phyloP scores from a whole-genome alignment of 2,329 filamentous ascomycete species.

The Oidium heveae region DNA sequence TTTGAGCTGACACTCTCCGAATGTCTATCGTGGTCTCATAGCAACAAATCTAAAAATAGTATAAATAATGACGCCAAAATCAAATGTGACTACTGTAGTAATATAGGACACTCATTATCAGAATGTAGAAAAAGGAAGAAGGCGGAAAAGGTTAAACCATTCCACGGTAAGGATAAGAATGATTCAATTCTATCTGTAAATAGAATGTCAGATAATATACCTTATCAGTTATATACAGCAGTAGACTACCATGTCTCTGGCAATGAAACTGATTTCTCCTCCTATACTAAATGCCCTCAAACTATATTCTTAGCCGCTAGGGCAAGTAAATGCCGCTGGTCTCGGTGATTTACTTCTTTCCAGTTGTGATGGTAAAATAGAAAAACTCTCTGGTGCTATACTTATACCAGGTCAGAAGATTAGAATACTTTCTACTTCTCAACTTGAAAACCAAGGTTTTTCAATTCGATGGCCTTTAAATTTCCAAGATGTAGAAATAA shows the following conservation, averaged over 20 bases:
- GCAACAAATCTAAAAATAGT: not conserved
- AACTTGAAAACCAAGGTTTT: not conserved
- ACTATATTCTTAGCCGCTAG: no score
- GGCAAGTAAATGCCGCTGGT: no score
- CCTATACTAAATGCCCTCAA: no score
- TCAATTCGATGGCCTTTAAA: not conserved
- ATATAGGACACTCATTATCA: not conserved
- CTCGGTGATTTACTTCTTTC: not conserved
- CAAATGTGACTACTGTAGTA: not conserved
- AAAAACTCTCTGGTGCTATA: no score
- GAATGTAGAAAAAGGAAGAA: not conserved
- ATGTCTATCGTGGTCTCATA: no score
- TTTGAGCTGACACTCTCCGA: no score
- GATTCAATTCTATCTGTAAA: not conserved
- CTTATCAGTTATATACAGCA: no score
- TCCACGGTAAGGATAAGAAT: not conserved
- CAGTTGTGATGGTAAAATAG: not conserved
- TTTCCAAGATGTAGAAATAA: not conserved
- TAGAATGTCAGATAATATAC: no score
- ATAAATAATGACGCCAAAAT: not conserved
- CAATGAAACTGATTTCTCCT: no score
- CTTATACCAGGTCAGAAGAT: no score
- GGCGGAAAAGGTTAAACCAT: not conserved
- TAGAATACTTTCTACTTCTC: not conserved
- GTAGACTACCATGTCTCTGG: no score